phyloP scores from a whole-genome alignment of 495 filamentous ascomycete genomes.

The Tuber umbilicatum region DNA sequence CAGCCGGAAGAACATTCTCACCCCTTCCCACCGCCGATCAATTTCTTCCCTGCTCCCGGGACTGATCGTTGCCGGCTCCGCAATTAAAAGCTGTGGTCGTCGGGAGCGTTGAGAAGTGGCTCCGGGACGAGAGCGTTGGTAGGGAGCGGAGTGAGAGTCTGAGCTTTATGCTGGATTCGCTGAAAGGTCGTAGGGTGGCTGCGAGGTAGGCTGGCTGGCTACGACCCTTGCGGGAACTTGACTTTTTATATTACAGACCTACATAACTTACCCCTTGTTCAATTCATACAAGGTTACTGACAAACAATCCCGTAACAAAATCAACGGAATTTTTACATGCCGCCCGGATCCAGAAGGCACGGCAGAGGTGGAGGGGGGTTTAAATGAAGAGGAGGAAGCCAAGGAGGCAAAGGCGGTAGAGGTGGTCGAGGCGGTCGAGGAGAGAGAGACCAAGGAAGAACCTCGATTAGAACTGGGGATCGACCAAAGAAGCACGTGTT shows the following conservation, averaged over 20 bases:
- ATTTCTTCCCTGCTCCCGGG: slow-evolving; percentile 23
- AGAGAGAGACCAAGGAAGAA: slow-evolving; percentile 33
- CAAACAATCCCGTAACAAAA: neutral
- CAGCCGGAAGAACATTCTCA: slow-evolving; percentile 7
- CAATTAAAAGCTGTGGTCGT: slow-evolving; percentile 31
- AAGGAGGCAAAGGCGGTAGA: slow-evolving; percentile 31
- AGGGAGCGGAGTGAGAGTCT: slow-evolving; percentile 23
- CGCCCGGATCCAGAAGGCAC: slow-evolving; percentile 23
- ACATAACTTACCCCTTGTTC: neutral
- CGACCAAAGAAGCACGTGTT: slow-evolving; percentile 32
- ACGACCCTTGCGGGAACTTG: neutral
- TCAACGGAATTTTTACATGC: slow-evolving; percentile 8
- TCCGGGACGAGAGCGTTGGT: neutral
- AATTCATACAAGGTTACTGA: neutral
- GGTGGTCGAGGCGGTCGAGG: slow-evolving; percentile 31
- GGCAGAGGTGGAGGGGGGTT: slow-evolving; percentile 15
- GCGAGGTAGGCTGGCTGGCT: slow-evolving; percentile 10
- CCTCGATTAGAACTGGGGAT: slow-evolving; percentile 28
- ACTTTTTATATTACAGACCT: neutral
- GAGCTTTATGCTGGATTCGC: slow-evolving; percentile 23
- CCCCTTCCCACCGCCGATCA: slow-evolving; percentile 7
- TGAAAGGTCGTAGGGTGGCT: slow-evolving; percentile 8
- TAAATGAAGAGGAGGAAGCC: slow-evolving; percentile 30
- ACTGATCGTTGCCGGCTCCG: slow-evolving; percentile 33
- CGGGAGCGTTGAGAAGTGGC: slow-evolving; percentile 8